Base-by-base conservation (phyloP, 2,329 filamentous ascomycete genomes). In the Plenodomus biglobosus region DNA sequence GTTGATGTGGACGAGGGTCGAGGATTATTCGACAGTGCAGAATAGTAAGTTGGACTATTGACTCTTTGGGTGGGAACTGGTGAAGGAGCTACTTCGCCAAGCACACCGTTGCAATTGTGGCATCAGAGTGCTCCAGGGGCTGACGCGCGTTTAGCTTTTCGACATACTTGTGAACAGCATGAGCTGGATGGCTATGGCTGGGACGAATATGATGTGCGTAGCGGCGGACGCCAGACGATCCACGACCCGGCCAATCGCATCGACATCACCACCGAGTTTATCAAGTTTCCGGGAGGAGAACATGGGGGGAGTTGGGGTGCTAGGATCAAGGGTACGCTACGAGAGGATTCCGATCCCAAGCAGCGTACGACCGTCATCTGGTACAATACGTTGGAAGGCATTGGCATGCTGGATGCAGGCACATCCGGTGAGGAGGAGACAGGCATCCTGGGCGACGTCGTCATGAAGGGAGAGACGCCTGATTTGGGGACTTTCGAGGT, bases 181-280 rank as follows among this genome's bases (percentile, higher is more conserved):
- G 90, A 95, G 70, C 95, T 99, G 81, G 87, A 85, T 40, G 92
- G 92, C 46, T 99, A 99, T 71, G 94, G 94, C 53, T 99, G 94
- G 94, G 92, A 97, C 64, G 90, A 95, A 70, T 99, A 95, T 71
- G 94, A 99, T 73, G 86, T 91, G 18, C 82, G 94, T 48, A 87
- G 81, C 47, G 94, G 94, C 53, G 94, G 94, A 46, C 80, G 88
- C 18, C 90, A 99, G 73, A 88, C 88, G 0, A 92, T 99, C 50
- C 90, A 95, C 67, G 94, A 99, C 71, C 85, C 86, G 44, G 87
- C 83, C 40, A 99, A 99, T 74, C 83, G 82, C 48, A 81, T 99
- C 58, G 92, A 97, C 74, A 82, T 99, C 54, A 95, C 88, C 8
- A 96, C 92, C 37, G 88, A 90, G 42, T 96, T 97, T 73, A 85